A percentile compares a stretch with the other conserved stretches of the same genome.
These are phyloP conservation scores for Pyrenophora tritici-repentis DNA, from an alignment of 2,329 filamentous ascomycete species.

Conservation along the genomic window DNA sequence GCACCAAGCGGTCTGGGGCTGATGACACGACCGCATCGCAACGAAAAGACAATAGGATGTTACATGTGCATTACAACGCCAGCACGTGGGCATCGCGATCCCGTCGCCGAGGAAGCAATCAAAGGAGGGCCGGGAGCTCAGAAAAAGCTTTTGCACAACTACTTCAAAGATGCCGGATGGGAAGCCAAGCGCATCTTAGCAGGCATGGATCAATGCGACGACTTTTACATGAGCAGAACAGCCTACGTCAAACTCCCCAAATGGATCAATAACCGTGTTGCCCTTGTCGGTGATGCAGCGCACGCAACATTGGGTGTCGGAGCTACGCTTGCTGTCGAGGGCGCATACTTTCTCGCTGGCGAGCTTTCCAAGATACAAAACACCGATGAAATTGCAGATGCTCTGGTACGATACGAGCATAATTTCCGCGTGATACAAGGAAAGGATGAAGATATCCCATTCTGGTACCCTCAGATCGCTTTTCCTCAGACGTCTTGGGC, in stretches of 20 bases:
- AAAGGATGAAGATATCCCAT: conserved; percentile 14
- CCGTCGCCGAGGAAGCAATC: conserved; percentile 23
- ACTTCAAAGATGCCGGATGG: conserved; percentile 53
- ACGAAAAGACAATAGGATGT: conserved; percentile 29
- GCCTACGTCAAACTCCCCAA: conserved; percentile 52
- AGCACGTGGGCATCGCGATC: conserved; percentile 11
- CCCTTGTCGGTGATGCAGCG: conserved; percentile 60
- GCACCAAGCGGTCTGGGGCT: conserved; percentile 28
- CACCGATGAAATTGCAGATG: conserved; percentile 22
- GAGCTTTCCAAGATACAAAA: conserved; percentile 35
- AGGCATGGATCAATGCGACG: conserved; percentile 46
- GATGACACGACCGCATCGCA: conserved; percentile 35
- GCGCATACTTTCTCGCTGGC: conserved; percentile 48
- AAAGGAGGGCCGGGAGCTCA: conserved; percentile 46
- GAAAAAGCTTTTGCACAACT: conserved; percentile 46
- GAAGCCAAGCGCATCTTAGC: conserved; percentile 51
- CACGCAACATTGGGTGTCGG: conserved; percentile 42
- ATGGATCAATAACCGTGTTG: conserved; percentile 56
- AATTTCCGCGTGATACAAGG: conserved; percentile 22
- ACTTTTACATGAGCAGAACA: conserved; percentile 56
- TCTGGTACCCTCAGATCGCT: conserved; percentile 28
- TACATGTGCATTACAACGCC: conserved; percentile 33
- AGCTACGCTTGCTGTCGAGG: conserved; percentile 44
- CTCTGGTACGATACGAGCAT: conserved; percentile 30
- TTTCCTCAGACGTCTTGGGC: conserved; percentile 42